phyloP scores from a whole-genome alignment of 2,329 filamentous ascomycete genomes.

The Hypoxylon rubiginosum region DNA sequence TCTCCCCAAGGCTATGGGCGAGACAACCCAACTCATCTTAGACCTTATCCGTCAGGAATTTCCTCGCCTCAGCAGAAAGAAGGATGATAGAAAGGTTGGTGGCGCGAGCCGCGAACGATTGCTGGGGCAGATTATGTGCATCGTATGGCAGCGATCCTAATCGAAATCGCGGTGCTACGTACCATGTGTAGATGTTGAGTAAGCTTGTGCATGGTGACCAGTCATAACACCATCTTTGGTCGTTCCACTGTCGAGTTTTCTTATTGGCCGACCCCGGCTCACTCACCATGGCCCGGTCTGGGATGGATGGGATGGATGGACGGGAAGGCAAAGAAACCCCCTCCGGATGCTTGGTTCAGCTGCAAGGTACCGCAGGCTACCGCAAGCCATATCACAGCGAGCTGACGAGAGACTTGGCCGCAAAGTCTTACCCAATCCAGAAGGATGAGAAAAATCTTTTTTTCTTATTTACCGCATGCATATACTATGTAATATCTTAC shows the following conservation, averaged over 20 bases:
- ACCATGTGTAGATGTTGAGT: slow-evolving; percentile 7
- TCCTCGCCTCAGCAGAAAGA: slow-evolving; percentile 15
- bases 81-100: slow-evolving; percentile 9
- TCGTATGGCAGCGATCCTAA: slow-evolving; percentile 19
- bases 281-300: slow-evolving; percentile 23
- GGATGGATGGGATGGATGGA: slow-evolving; percentile 34
- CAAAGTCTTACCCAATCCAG: slow-evolving; percentile 35
- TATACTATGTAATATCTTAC: neutral
- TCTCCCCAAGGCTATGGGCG: neutral
- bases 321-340: slow-evolving; percentile 35
- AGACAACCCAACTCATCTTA: neutral
- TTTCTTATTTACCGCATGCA: slow-evolving; percentile 4
- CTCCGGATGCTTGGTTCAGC: slow-evolving; percentile 24
- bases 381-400: slow-evolving; percentile 35
- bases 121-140: slow-evolving; percentile 2
- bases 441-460: slow-evolving; percentile 14
- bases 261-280: slow-evolving; percentile 23
- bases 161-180: neutral
- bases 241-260: slow-evolving; percentile 13
- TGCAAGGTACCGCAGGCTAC: slow-evolving; percentile 38
- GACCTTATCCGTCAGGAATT: slow-evolving; percentile 14
- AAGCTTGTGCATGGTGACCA: slow-evolving; percentile 12
- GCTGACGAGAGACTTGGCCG: slow-evolving; percentile 35
- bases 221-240: slow-evolving; percentile 9
- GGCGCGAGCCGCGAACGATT: slow-evolving; percentile 3